Percentiles rank a stretch among this genome's conserved stretches.
These are phyloP conservation scores for Tolypocladium nubicola DNA, from an alignment of 2,329 filamentous ascomycete species.

Conservation along the genomic window DNA sequence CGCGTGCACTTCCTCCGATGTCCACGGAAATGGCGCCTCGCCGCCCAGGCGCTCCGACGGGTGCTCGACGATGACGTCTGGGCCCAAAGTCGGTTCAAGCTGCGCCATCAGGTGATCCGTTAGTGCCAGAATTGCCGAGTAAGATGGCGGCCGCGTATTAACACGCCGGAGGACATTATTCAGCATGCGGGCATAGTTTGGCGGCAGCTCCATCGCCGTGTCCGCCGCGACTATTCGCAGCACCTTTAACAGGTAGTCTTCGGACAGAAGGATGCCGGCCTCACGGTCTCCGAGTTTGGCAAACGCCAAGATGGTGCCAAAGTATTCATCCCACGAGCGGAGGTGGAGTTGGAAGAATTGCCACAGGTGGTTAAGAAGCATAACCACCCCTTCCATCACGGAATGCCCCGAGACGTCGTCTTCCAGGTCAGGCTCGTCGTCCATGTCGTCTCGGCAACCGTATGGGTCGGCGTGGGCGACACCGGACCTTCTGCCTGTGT, in stretches of 20 bases:
- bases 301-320: conserved; percentile 59
- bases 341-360: conserved; percentile 48
- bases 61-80: conserved; percentile 26
- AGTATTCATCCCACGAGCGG: conserved; percentile 68
- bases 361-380: conserved; percentile 48
- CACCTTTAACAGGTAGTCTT: conserved; percentile 48
- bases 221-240: conserved; percentile 54
- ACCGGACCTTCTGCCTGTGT: conserved; percentile 19
- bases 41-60: conserved; percentile 26
- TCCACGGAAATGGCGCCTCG: conserved; percentile 31
- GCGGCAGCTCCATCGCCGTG: conserved; percentile 34
- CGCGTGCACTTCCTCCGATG: conserved; percentile 32
- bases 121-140: conserved; percentile 40
- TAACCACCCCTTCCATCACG: conserved; percentile 25
- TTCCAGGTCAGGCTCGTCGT: conserved; percentile 14
- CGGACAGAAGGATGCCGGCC: conserved; percentile 45
- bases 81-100: conserved; percentile 27
- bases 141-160: conserved; percentile 40
- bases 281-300: conserved; percentile 50
- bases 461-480: conserved; percentile 1
- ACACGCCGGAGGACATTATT: conserved; percentile 38
- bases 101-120: conserved; percentile 32
- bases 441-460: conserved; percentile 13
- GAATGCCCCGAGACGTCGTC: not conserved
- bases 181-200: conserved; percentile 46